These are phyloP conservation scores for Didymella pomorum DNA, from an alignment of 2,329 filamentous ascomycete species.

Conservation along the genomic window DNA sequence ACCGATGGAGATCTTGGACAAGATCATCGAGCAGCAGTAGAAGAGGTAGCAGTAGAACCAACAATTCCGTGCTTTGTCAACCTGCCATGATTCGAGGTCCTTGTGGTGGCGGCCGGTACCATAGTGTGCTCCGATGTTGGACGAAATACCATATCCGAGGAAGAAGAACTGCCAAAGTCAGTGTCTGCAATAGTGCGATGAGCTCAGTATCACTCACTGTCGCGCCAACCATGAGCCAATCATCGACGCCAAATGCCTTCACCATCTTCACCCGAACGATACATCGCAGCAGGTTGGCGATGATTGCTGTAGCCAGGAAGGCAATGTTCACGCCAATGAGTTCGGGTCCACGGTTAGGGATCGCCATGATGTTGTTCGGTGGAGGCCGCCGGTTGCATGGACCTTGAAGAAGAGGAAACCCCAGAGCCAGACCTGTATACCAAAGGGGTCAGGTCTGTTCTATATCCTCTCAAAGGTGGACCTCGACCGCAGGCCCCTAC, in stretches of 20 bases:
- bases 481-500: conserved; percentile 24
- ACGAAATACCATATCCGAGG: conserved; percentile 35
- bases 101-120: conserved; percentile 43
- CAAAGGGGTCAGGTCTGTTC: conserved; percentile 28
- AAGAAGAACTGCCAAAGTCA: conserved; percentile 34
- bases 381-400: conserved; percentile 16
- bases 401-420: conserved; percentile 14
- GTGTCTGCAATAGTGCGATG: not conserved
- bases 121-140: conserved; percentile 39
- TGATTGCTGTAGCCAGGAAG: conserved; percentile 36
- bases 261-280: conserved; percentile 46
- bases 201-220: conserved; percentile 31
- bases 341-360: conserved; percentile 46
- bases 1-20: conserved; percentile 46
- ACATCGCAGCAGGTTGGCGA: conserved; percentile 40
- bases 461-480: conserved; percentile 26
- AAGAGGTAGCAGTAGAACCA: conserved; percentile 49
- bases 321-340: conserved; percentile 42
- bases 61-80: conserved; percentile 37
- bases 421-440: conserved; percentile 6
- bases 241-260: conserved; percentile 47
- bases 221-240: conserved; percentile 47
- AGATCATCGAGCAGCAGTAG: conserved; percentile 44
- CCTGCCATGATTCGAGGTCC: conserved; percentile 31
- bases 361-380: conserved; percentile 32